phyloP scores from a whole-genome alignment of 306 rosid species.

The Betula pendula region DNA sequence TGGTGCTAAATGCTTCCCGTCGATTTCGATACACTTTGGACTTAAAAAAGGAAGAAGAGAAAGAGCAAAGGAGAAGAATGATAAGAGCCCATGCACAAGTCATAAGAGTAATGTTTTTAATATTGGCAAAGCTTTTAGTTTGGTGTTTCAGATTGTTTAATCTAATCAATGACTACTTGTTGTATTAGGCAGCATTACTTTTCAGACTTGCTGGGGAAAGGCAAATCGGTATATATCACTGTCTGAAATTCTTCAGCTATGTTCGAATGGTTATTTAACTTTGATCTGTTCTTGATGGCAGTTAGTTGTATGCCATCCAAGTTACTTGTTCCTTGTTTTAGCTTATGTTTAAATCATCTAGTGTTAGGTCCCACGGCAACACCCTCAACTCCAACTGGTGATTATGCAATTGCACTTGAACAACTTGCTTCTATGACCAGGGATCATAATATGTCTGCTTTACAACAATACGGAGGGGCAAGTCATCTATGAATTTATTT shows the following conservation, averaged over 20 bases:
- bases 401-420: conserved; percentile 61
- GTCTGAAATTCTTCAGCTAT: background rate
- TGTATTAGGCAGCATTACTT: conserved; percentile 82
- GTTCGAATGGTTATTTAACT: background rate
- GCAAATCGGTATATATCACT: conserved; percentile 62
- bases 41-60: conserved; percentile 73
- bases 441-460: conserved; percentile 51
- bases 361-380: conserved; percentile 42
- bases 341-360: conserved; percentile 30
- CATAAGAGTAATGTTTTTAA: conserved; percentile 66
- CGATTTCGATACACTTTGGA: conserved; percentile 90
- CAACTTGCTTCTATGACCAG: conserved; percentile 73
- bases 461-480: conserved; percentile 86
- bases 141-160: conserved; percentile 3
- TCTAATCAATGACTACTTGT: conserved; percentile 43
- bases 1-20: conserved; percentile 85
- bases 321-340: conserved; percentile 17
- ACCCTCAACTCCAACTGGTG: conserved; percentile 51
- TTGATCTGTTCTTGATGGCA: conserved; percentile 11
- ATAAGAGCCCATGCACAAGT: conserved; percentile 96
- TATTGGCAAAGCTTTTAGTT: conserved; percentile 15
- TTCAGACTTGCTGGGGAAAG: conserved; percentile 92
- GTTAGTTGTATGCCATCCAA: conserved; percentile 7
- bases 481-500: conserved; percentile 22
- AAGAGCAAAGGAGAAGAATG: conserved; percentile 68